These are phyloP conservation scores for Rhytidhysteron rufulum DNA, from an alignment of 2,329 filamentous ascomycete genomes.

Conservation along the genomic window DNA sequence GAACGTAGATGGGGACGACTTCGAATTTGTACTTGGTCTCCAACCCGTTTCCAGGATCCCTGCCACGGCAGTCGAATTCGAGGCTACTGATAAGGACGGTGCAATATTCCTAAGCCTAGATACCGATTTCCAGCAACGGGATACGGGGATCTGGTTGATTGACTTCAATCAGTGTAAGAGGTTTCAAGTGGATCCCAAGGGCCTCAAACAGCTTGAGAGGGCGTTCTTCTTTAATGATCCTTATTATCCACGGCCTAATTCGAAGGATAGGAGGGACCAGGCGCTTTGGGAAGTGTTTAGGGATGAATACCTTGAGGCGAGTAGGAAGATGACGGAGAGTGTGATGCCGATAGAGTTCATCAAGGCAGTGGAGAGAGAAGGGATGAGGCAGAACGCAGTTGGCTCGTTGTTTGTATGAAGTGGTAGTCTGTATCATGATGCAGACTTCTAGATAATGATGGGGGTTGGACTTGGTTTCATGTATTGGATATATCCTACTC, in stretches of 20 bases:
- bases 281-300: constrained; percentile 4
- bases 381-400: no score
- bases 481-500: no score
- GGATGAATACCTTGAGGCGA: no score
- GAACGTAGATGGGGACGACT: constrained; percentile 48
- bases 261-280: constrained; percentile 2
- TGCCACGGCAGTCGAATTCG: not conserved
- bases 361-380: no score
- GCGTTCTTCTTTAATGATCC: constrained; percentile 51
- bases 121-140: no score
- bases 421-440: no score
- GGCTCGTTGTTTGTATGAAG: no score
- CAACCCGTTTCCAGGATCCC: constrained; percentile 3
- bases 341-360: no score
- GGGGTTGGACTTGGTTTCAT: no score
- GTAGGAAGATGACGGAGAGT: no score
- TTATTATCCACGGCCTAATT: constrained; percentile 39
- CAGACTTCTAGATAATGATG: no score
- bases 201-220: constrained; percentile 39
- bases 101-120: no score
- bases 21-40: constrained; percentile 53
- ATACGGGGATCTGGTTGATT: constrained; percentile 38
- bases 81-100: not conserved
- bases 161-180: constrained; percentile 58
- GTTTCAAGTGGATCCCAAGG: constrained; percentile 41